A percentile compares a stretch with the other conserved stretches of the same genome.
Conservation (phyloP, 257 asterid genomes). For the Solanum etuberosum region DNA sequence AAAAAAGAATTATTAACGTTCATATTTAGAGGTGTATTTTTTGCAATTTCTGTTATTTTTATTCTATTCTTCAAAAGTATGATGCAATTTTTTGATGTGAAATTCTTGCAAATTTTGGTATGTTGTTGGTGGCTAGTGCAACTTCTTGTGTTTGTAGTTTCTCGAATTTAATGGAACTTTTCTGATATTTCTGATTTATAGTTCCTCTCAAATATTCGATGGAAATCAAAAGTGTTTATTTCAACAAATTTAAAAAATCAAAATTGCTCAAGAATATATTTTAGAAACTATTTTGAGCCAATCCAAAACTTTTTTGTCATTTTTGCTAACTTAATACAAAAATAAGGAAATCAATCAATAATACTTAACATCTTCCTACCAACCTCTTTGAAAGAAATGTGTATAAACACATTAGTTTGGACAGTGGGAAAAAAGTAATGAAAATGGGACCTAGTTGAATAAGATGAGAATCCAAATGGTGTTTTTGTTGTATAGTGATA, state of each 20-base stretch:
- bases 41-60: background rate
- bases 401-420: background rate
- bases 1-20: background rate
- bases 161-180: background rate
- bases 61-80: background rate
- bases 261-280: background rate
- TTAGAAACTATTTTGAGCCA: background rate
- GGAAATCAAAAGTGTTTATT: background rate
- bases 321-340: background rate
- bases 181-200: background rate
- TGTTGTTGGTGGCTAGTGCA: background rate
- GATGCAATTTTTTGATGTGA: background rate
- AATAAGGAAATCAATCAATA: background rate
- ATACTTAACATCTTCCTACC: background rate
- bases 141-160: background rate
- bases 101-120: background rate
- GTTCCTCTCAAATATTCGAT: background rate
- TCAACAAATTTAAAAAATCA: background rate
- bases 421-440: background rate
- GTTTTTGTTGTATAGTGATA: conserved; percentile 9
- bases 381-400: conserved; percentile 6
- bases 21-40: background rate
- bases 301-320: background rate
- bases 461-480: conserved; percentile 5
- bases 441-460: conserved; percentile 10